A percentile compares a stretch with the other conserved stretches of the same genome.
phyloP scores from a whole-genome alignment of 1,284 basidiomycete genomes.

The Sparassis latifolia region DNA sequence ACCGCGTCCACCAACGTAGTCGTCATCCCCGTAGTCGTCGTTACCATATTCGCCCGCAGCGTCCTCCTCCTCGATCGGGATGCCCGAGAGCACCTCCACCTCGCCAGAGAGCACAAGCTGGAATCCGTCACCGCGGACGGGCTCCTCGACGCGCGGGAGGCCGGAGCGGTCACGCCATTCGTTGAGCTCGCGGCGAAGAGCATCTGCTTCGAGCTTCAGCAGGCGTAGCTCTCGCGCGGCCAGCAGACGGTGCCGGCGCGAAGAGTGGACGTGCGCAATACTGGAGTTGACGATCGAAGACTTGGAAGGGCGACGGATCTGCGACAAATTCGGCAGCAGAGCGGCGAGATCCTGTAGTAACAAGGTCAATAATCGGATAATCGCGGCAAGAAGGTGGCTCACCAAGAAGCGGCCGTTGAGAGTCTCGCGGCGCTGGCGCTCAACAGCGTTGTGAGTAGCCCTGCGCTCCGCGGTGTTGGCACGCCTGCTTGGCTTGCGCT shows the following conservation, averaged over 20 bases:
- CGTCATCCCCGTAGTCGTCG: conserved; percentile 27
- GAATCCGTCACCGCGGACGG: conserved; percentile 61
- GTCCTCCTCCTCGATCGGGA: conserved; percentile 49
- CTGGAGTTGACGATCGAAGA: conserved; percentile 91
- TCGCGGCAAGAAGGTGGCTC: conserved; percentile 10
- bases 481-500: conserved; percentile 74
- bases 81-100: conserved; percentile 52
- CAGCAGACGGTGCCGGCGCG: conserved; percentile 72
- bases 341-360: conserved; percentile 71
- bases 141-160: conserved; percentile 64
- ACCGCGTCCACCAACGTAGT: conserved; percentile 7
- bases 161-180: conserved; percentile 78
- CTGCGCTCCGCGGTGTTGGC: conserved; percentile 92
- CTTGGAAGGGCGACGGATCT: conserved; percentile 89
- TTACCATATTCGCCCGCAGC: conserved; percentile 35
- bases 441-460: conserved; percentile 92
- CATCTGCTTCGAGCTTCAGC: conserved; percentile 72
- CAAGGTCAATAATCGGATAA: conserved; percentile 4
- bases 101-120: conserved; percentile 62
- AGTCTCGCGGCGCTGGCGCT: conserved; percentile 86
- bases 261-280: conserved; percentile 78
- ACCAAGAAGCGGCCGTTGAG: conserved; percentile 86
- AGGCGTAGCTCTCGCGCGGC: conserved; percentile 73
- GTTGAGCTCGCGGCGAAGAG: conserved; percentile 78
- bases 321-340: conserved; percentile 82